Base-by-base conservation (phyloP, 164 flowering plant genomes). In the Aristolochia fimbriata region DNA sequence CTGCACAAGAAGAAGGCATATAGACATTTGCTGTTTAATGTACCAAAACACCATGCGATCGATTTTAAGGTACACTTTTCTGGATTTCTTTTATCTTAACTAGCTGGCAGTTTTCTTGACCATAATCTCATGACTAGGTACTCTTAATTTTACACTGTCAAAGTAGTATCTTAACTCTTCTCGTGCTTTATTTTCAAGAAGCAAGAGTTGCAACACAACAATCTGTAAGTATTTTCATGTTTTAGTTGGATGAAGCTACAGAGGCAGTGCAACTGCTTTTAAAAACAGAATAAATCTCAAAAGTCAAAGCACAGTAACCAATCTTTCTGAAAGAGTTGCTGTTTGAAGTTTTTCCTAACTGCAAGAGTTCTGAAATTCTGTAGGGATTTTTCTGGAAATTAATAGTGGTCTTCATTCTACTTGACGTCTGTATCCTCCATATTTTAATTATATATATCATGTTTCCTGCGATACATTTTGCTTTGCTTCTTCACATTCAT, bases 1-100 rank as follows among this genome's bases (percentile, higher is more conserved):
- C 76, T 88, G 63, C 98, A 87, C 74, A 88, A 88, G 77, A 71
- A 73, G n/a, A 80, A 83, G 65, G 96, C 93, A 0, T 85, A 87
- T 49, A 68, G 88, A 57, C 98, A 92, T 74, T 58, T 92, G 41
- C 83, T 88, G 61, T 81, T 69, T 69, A 92, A 92, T 70, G 68
- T 63, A 58, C 68, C 73, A 49, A 61, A 61, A 62, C 76, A 33
- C 56, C 60, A 77, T 55, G 62, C 65, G 37, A 47, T 73, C 12
- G 58, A 75, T 62, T 48, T 70, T 45, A 62, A 85, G 90, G 94
- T 90, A 73, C 24, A 10, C 46, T 58, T 13, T 8, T 19, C n/a
- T 14, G 59, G 59, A 31, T 6, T 30, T 56, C 46, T 9, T 27
- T 7, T 16, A 17, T 49, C 10, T 17, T 17, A 49, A 17, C 19